Evolutionary conservation across 768 basidiomycete genomes (phyloP), one percentile per base, ranked within the genome.

Genomic region (Xerocomus brunneocitrinus): DNA sequence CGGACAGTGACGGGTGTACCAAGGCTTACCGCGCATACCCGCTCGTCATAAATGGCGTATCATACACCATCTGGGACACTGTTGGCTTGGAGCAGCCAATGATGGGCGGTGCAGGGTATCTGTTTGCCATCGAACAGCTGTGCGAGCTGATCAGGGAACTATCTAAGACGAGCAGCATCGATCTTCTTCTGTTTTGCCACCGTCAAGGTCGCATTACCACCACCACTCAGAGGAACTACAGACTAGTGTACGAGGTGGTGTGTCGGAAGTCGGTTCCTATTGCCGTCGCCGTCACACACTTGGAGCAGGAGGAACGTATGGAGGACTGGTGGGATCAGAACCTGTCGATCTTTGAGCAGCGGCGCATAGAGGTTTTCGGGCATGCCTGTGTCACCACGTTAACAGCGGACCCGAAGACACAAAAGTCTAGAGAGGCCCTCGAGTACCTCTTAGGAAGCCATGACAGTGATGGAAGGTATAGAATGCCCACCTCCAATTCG

Each of bases 61-160:
- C 49, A 30, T 50, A 50, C 40, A 42, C 31, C 13, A 7, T 50
- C 41, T 50, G 49, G 49, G 49, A 50, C 10, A 50, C 49, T 14
- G 9, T 28, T 24, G 49, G 49, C 8, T 12, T 50, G 40, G 49
- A 50, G 22, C 49, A 50, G 49, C 49, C 49, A 14, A 50, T 41
- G 28, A 39, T 49, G n/a, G 48, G 28, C 9, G 19, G 41, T 7
- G 13, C 49, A 13, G 49, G 39, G 3, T 50, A 50, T 34, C 22
- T 42, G 8, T 25, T 42, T 24, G 49, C 49, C 24, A 34, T 50
- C 31, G 40, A 50, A 16, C 40, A 50, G 32, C 8, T 34, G 8
- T 50, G 41, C 41, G 5, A 16, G 32, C 14, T 42, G 40, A 50
- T 42, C 31, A 42, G 16, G 49, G 24, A 50, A 4, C 12, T 50